These are phyloP conservation scores for Debaryomycetaceae sp. DNA, from an alignment of 1,139 yeast species.

Conservation along the genomic window DNA sequence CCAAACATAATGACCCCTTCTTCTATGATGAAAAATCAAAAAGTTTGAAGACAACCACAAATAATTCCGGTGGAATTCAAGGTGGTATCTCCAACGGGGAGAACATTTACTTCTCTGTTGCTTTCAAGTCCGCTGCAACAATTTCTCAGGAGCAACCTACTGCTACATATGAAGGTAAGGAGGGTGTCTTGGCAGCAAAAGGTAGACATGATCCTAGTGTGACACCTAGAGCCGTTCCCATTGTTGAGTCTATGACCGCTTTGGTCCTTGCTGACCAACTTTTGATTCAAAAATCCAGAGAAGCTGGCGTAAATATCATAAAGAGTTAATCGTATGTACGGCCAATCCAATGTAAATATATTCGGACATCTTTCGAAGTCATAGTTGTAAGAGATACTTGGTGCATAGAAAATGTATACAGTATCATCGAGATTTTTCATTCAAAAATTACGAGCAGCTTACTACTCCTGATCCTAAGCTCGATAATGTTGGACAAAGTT, in stretches of 20 bases:
- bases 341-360: background rate
- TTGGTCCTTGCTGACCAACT: slow-evolving; percentile 84
- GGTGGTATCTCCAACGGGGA: slow-evolving; percentile 98
- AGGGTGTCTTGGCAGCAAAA: slow-evolving; percentile 87
- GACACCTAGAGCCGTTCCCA: slow-evolving; percentile 97
- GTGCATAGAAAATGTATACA: background rate
- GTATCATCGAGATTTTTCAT: background rate
- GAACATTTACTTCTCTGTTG: slow-evolving; percentile 87
- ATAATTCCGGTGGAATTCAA: slow-evolving; percentile 95
- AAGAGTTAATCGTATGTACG: background rate
- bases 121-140: slow-evolving; percentile 97
- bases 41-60: slow-evolving; percentile 77
- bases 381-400: background rate
- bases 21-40: slow-evolving; percentile 51
- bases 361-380: background rate
- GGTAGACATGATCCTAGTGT: slow-evolving; percentile 99
- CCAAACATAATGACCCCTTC: slow-evolving; percentile 89
- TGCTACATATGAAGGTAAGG: slow-evolving; percentile 79
- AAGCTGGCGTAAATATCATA: slow-evolving; percentile 30
- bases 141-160: slow-evolving; percentile 91
- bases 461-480: no score
- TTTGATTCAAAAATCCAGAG: slow-evolving; percentile 84
- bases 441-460: background rate
- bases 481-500: slow-evolving; percentile 21
- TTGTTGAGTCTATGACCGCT: slow-evolving; percentile 97